A percentile compares a stretch with the other conserved stretches of the same genome.
Evolutionary conservation across 1,284 basidiomycete species (phyloP).

Genomic region (Ustilago nuda): DNA sequence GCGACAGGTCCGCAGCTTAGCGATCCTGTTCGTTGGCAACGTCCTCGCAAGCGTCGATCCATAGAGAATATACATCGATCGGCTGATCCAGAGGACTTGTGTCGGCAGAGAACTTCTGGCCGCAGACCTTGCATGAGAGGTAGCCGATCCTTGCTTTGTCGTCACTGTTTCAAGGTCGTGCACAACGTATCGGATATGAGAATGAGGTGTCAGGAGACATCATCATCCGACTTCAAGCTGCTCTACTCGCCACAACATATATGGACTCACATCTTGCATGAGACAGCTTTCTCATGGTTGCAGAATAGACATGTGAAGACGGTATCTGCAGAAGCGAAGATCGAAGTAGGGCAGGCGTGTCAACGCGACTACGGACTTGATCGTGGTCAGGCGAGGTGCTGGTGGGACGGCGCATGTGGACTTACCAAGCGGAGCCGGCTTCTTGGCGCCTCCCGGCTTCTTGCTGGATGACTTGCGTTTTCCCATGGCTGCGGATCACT

Average conservation of each 20-base stretch:
- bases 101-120: constrained; percentile 61
- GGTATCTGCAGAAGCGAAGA: constrained; percentile 61
- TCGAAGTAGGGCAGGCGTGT: background rate
- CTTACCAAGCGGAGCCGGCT: constrained; percentile 60
- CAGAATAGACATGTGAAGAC: constrained; percentile 78
- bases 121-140: constrained; percentile 66
- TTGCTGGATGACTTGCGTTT: constrained; percentile 61
- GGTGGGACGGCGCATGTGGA: background rate
- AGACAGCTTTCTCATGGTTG: constrained; percentile 88
- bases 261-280: constrained; percentile 79
- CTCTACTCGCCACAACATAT: background rate
- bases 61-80: constrained; percentile 87
- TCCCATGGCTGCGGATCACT: constrained; percentile 35
- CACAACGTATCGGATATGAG: background rate
- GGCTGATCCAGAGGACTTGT: constrained; percentile 82
- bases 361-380: background rate
- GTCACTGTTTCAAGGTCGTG: constrained; percentile 59
- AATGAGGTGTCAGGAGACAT: background rate
- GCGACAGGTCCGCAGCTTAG: background rate
- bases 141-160: constrained; percentile 65
- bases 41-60: constrained; percentile 90
- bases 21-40: constrained; percentile 73
- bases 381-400: background rate
- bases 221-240: background rate
- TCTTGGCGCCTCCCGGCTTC: constrained; percentile 58